These are phyloP conservation scores for Mimosa pudica DNA, from an alignment of 306 rosid species.

Conservation along the genomic window DNA sequence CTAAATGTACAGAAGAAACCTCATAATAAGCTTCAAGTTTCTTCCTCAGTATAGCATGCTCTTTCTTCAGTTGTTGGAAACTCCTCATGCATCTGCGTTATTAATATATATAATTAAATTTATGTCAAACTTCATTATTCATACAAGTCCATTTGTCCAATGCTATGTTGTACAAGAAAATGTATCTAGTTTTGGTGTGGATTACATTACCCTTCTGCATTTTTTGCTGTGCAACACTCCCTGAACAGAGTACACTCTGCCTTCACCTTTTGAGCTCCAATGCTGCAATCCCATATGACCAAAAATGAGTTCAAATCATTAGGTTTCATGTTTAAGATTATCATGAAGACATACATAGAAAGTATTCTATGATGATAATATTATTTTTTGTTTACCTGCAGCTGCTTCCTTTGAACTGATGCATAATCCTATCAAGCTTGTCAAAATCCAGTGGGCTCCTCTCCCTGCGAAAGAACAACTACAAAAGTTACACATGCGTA, in stretches of 20 bases:
- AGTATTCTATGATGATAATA: neutral
- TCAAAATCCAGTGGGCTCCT: constrained; percentile 67
- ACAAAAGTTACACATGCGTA: neutral
- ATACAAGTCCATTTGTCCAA: too few species aligned
- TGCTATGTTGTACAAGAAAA: neutral
- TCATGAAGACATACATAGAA: neutral
- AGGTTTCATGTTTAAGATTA: neutral
- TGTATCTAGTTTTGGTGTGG: neutral
- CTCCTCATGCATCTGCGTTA: constrained; percentile 70
- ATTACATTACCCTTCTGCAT: constrained; percentile 73
- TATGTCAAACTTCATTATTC: neutral
- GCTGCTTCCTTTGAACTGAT: constrained; percentile 91
- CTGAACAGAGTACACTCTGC: constrained; percentile 71
- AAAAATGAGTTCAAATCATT: constrained; percentile 27
- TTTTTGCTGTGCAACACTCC: constrained; percentile 71
- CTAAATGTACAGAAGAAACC: constrained; percentile 39
- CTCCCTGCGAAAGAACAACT: constrained; percentile 45
- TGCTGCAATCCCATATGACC: constrained; percentile 56
- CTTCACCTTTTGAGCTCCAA: constrained; percentile 91
- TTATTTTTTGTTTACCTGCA: constrained; percentile 54
- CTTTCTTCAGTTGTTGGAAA: constrained; percentile 82
- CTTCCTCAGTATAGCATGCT: constrained; percentile 71
- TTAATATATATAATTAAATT: constrained; percentile 8
- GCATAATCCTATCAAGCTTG: constrained; percentile 74
- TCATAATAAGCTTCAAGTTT: constrained; percentile 88